Base-by-base conservation (phyloP, 2,329 filamentous ascomycete species). In the Bipolaris bicolor region DNA sequence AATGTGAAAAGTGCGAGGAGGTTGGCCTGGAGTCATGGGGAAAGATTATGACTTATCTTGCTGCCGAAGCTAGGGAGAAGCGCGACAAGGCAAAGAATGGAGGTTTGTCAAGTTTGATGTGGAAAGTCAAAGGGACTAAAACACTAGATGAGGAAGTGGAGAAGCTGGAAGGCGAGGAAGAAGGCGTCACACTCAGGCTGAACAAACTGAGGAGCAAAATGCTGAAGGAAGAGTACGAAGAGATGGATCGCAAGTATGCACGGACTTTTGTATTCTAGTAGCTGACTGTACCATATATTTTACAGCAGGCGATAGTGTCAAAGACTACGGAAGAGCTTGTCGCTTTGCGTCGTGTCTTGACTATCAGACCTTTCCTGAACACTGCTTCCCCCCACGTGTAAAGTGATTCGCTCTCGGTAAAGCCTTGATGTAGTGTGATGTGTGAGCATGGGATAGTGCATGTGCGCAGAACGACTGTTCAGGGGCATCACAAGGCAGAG, bases 21-120 rank as follows among this genome's bases (percentile, higher is more conserved):
- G 86, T 90, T 2, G 91, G 91, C 0, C 81, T 97, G 1, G 83
- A 84, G 5, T 96, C 97, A 72, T 97, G 93, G 93, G 84, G 84
- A 45, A 84, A 82, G 26, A 98, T 98, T 90, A 88, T 95, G 18
- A 80, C 81, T 10, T 82, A 83, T 55, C 81, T 96, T 45, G 85
- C 81, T n/a, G 72, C 73, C 20, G 70, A 84, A 24, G 78, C 77
- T 49, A 81, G 66, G 9, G 70, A 72, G 48, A 68, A 73, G 55
- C 57, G 62, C 3, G 65, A 70, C 29, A 43, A 51, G 2, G 70
- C 67, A 11, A 66, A 65, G 24, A 52, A 48, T 18, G 68, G 69
- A 6, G 63, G 55, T 7, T 22, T 71, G 10, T 61, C 47, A 20
- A 60, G 62, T 6, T 41, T 73, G 40, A 41, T 67, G n/a, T 71